These are phyloP conservation scores for Dendryphion nanum DNA, from an alignment of 2,329 filamentous ascomycete species.

Conservation along the genomic window DNA sequence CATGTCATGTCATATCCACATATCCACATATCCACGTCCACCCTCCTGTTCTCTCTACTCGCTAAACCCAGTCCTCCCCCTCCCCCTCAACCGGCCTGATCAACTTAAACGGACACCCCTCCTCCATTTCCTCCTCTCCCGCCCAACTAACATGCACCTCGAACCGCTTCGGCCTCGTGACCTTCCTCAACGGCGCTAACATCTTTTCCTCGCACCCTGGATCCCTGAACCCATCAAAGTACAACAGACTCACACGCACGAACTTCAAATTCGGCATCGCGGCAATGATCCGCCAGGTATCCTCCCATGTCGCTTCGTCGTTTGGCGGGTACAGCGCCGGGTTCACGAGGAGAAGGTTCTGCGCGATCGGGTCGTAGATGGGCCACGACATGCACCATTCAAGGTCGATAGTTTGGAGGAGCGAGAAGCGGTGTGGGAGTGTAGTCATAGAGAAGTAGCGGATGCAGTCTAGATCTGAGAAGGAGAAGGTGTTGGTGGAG, in stretches of 20 bases:
- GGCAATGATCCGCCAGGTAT: slow-evolving; percentile 20
- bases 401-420: slow-evolving; percentile 14
- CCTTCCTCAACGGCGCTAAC: slow-evolving; percentile 13
- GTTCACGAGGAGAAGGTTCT: slow-evolving; percentile 12
- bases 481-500: slow-evolving; percentile 21
- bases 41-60: too few species aligned
- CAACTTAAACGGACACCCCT: too few species aligned
- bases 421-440: slow-evolving; percentile 16
- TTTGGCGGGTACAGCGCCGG: slow-evolving; percentile 20
- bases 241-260: slow-evolving; percentile 14
- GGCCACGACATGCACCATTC: slow-evolving; percentile 20
- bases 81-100: too few species aligned
- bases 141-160: slow-evolving; percentile 19
- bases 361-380: slow-evolving; percentile 19
- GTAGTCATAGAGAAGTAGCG: slow-evolving; percentile 19
- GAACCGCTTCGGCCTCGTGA: slow-evolving; percentile 12
- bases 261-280: slow-evolving; percentile 13
- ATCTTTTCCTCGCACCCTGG: slow-evolving; percentile 13
- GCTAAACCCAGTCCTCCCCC: too few species aligned
- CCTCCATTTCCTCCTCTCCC: too few species aligned
- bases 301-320: slow-evolving; percentile 24
- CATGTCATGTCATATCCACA: too few species aligned
- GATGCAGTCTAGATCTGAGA: slow-evolving; percentile 20
- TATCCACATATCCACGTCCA: too few species aligned
- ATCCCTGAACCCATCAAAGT: slow-evolving; percentile 21